Evolutionary conservation across 1,139 yeast species (phyloP).

Genomic region (Keqinozyma sinolaborantium): DNA sequence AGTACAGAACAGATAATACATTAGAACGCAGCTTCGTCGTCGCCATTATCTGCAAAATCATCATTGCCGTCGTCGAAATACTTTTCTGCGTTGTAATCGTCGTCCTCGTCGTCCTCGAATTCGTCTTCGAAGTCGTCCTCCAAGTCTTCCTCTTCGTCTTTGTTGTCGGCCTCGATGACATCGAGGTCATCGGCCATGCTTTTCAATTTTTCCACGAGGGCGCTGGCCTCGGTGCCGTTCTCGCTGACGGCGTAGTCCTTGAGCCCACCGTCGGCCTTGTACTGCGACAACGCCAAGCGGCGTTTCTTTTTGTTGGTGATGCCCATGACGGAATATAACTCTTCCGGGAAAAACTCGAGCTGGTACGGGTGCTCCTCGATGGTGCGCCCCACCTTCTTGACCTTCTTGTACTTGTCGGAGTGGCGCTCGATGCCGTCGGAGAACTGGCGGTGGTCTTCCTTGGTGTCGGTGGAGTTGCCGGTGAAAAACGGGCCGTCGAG

Average conservation of each 20-base stretch:
- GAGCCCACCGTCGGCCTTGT: slow-evolving; percentile 42
- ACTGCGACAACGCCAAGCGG: slow-evolving; percentile 50
- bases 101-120: slow-evolving; percentile 66
- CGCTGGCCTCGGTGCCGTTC: slow-evolving; percentile 30
- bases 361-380: slow-evolving; percentile 82
- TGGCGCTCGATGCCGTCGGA: slow-evolving; percentile 67
- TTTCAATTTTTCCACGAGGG: slow-evolving; percentile 56
- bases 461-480: slow-evolving; percentile 42
- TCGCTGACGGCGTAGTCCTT: slow-evolving; percentile 16
- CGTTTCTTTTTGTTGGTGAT: slow-evolving; percentile 51
- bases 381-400: slow-evolving; percentile 71
- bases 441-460: slow-evolving; percentile 17
- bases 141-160: slow-evolving; percentile 37
- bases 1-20: slow-evolving; percentile 1
- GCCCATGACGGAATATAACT: slow-evolving; percentile 74
- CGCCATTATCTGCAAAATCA: slow-evolving; percentile 73
- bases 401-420: slow-evolving; percentile 70
- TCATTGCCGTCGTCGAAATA: slow-evolving; percentile 73
- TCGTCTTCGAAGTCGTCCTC: slow-evolving; percentile 50
- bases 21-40: slow-evolving; percentile 80
- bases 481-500: slow-evolving; percentile 78
- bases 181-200: slow-evolving; percentile 59
- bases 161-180: slow-evolving; percentile 32
- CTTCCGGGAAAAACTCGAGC: slow-evolving; percentile 71
- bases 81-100: slow-evolving; percentile 54